Percentiles rank a stretch among this genome's conserved stretches.
phyloP scores from a whole-genome alignment of 345 rosid species.

The Aethionema arabicum region DNA sequence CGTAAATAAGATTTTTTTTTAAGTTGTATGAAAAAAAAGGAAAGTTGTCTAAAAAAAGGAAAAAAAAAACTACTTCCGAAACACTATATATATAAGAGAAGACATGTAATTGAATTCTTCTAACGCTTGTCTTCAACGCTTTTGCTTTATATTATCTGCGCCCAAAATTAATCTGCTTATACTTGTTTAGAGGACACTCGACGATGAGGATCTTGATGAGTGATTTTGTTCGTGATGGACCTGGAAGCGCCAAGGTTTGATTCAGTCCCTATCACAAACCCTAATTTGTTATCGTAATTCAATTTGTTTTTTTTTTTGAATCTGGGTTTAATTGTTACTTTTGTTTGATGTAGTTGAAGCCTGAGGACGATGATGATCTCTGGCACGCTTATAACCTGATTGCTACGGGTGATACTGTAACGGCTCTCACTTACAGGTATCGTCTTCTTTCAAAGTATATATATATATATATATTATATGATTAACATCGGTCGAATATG shows the following conservation, averaged over 20 bases:
- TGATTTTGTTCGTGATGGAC: slow-evolving; percentile 55
- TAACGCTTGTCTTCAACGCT: too few species aligned
- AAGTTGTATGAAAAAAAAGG: too few species aligned
- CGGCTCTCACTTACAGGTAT: slow-evolving; percentile 90
- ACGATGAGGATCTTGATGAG: slow-evolving; percentile 65
- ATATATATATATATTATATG: too few species aligned
- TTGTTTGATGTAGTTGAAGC: slow-evolving; percentile 55
- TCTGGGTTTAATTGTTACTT: neutral
- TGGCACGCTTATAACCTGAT: slow-evolving; percentile 90
- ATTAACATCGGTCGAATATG: too few species aligned
- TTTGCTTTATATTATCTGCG: too few species aligned
- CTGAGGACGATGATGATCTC: slow-evolving; percentile 84
- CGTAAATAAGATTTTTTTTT: too few species aligned
- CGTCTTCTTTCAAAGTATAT: neutral
- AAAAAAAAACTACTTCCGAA: too few species aligned
- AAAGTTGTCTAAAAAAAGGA: too few species aligned
- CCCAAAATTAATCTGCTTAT: neutral
- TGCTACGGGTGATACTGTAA: slow-evolving; percentile 67
- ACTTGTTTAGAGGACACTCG: slow-evolving; percentile 14
- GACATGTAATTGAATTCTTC: too few species aligned
- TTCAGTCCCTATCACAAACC: slow-evolving; percentile 11
- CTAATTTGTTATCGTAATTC: slow-evolving; percentile 3
- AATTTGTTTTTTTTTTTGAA: neutral
- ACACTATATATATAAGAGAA: too few species aligned
- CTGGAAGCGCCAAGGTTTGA: slow-evolving; percentile 84